Evolutionary conservation across 768 basidiomycete genomes (phyloP).

Genomic region (Xanthoconium purpureum): DNA sequence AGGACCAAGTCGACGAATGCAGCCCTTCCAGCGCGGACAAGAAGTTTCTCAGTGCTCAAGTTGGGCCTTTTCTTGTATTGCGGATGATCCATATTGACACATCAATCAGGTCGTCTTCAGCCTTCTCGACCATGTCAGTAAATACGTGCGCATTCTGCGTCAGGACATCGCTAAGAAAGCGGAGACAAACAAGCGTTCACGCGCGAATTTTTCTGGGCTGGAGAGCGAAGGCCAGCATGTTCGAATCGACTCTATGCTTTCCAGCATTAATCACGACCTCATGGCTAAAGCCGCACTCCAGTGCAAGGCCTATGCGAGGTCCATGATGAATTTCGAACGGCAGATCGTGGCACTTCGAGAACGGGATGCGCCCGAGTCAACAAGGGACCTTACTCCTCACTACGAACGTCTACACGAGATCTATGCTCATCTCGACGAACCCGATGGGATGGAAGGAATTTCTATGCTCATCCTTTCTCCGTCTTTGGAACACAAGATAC

Average conservation of each 20-base stretch:
- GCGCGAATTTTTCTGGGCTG: conserved; percentile 34
- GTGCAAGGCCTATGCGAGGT: conserved; percentile 91
- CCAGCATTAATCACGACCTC: conserved; percentile 79
- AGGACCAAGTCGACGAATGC: conserved; percentile 74
- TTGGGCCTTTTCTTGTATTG: conserved; percentile 30
- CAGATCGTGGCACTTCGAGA: conserved; percentile 58
- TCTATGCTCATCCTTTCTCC: conserved; percentile 86
- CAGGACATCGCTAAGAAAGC: conserved; percentile 56
- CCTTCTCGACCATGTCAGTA: conserved; percentile 91
- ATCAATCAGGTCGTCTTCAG: conserved; percentile 82
- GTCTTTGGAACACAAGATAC: conserved; percentile 91
- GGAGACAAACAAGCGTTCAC: conserved; percentile 48
- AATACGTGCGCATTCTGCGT: conserved; percentile 77
- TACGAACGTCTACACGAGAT: conserved; percentile 95
- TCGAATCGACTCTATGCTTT: conserved; percentile 76
- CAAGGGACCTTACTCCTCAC: conserved; percentile 45
- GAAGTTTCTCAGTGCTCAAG: conserved; percentile 91
- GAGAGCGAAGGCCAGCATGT: conserved; percentile 59
- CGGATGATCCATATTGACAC: background rate
- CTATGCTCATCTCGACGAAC: conserved; percentile 93
- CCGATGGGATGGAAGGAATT: conserved; percentile 98
- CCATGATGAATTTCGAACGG: conserved; percentile 92
- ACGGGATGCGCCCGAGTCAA: conserved; percentile 37
- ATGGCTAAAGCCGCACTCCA: conserved; percentile 93
- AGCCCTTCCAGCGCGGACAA: conserved; percentile 69